Percentiles rank a stretch among this genome's conserved stretches.
Evolutionary conservation across 1,284 basidiomycete genomes (phyloP).

Genomic region (Rhodofomes roseus): DNA sequence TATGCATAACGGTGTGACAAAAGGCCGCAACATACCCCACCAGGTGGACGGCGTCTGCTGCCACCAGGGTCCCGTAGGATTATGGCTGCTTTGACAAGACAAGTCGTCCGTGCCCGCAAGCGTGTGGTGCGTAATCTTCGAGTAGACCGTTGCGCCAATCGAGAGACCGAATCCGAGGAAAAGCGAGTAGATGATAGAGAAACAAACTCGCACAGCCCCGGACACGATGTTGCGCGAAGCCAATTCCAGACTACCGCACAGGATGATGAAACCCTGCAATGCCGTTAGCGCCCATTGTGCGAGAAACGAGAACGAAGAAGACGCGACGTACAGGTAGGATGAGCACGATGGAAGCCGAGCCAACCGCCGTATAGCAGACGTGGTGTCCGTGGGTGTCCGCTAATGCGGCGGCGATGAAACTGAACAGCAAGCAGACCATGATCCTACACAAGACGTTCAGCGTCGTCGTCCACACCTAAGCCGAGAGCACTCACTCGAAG

Average conservation of each 20-base stretch:
- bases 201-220: constrained; percentile 84
- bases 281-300: constrained; percentile 1
- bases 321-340: constrained; percentile 69
- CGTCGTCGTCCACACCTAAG: not conserved
- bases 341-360: constrained; percentile 81
- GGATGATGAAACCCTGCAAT: constrained; percentile 69
- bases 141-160: constrained; percentile 71
- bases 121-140: constrained; percentile 44
- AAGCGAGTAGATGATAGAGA: constrained; percentile 75
- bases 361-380: constrained; percentile 86
- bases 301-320: not conserved
- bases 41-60: constrained; percentile 49
- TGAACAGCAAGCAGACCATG: constrained; percentile 75
- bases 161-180: constrained; percentile 82
- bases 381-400: constrained; percentile 51
- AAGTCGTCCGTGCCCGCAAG: constrained; percentile 59
- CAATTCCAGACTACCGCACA: constrained; percentile 80
- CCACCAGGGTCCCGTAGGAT: constrained; percentile 53
- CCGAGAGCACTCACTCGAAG: constrained; percentile 60
- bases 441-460: constrained; percentile 44
- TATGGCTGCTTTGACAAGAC: constrained; percentile 52
- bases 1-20: not conserved
- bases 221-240: constrained; percentile 76
- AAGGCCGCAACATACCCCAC: constrained; percentile 44
- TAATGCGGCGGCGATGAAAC: constrained; percentile 78